Conservation (phyloP, 345 rosid species). For the Luvunga scandens region DNA sequence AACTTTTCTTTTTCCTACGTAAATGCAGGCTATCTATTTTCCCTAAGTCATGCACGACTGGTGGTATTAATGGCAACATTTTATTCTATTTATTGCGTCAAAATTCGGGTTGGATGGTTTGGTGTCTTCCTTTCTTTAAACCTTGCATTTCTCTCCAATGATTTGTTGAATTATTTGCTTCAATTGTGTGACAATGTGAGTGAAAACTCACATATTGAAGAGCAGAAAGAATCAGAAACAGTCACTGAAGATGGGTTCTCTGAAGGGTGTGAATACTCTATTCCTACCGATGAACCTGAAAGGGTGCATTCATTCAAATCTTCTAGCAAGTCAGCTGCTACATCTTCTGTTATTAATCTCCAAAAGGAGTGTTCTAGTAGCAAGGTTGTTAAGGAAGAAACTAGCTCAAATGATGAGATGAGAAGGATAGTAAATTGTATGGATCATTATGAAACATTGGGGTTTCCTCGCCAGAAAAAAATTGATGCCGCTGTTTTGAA, state of each 20-base stretch:
- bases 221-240: constrained; percentile 60
- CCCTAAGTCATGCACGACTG: constrained; percentile 85
- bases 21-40: constrained; percentile 85
- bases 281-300: constrained; percentile 56
- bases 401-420: constrained; percentile 73
- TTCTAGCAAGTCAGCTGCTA: constrained; percentile 49
- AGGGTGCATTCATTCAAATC: constrained; percentile 64
- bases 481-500: constrained; percentile 60
- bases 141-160: constrained; percentile 90
- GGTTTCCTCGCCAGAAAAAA: constrained; percentile 64
- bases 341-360: constrained; percentile 44
- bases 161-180: constrained; percentile 64
- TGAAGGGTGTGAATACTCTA: constrained; percentile 51
- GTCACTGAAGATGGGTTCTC: constrained; percentile 66
- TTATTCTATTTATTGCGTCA: constrained; percentile 78
- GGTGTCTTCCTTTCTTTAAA: constrained; percentile 81
- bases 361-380: constrained; percentile 45
- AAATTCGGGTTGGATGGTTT: constrained; percentile 92
- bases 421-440: constrained; percentile 68
- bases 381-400: constrained; percentile 53
- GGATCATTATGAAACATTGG: constrained; percentile 87
- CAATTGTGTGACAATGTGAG: constrained; percentile 77
- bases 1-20: constrained; percentile 14
- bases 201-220: constrained; percentile 55
- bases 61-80: constrained; percentile 69